Base-by-base conservation (phyloP, 768 basidiomycete genomes). In the Macrolepiota albuminosa region DNA sequence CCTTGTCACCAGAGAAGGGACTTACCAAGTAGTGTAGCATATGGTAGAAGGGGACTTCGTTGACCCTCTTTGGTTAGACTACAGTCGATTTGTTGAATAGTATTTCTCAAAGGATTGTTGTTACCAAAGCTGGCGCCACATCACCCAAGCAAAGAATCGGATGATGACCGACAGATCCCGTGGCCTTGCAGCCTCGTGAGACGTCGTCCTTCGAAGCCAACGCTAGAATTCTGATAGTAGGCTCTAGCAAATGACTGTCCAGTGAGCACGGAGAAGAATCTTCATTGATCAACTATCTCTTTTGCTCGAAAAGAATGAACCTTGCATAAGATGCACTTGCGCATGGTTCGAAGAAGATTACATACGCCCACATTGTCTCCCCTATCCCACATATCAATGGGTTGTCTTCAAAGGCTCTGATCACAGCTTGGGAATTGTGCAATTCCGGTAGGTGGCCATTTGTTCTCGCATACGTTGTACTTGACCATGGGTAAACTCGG, bases 401-500 rank as follows among this genome's bases (percentile, higher is more conserved):
- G 18, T 39, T 16, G 24, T 39, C 16, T 18, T 33, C 29, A 6
- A 11, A 29, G 11, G 9, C 7, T 33, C 29, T 29, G 26, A 4
- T 29, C 4, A 11, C 39, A 53, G 18, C 37, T 42, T 54, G 1
- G 39, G 29, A 42, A 31, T 11, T 39, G 26, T 54, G 24, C 16
- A 26, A 11, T 54, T 54, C 53, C 53, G 40, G 13, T 54, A 54
- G 40, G 40, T 54, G 31, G 40, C 40, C 40, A 43, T 54, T 67
- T 81, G 80, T 36, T 65, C 66, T 61, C 70, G 64, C 54, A 78
- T 60, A 61, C 80, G 80, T 37, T 71, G 70, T 61, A 59, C 63
- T 62, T 83, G 81, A 39, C 81, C 80, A 49, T 71, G 37, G 36
- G 81, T 82, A 70, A 82, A 83, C 58, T 76, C 61, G 61, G 57